Base-by-base conservation (phyloP, 2,329 filamentous ascomycete genomes). In the Alternaria sp. region DNA sequence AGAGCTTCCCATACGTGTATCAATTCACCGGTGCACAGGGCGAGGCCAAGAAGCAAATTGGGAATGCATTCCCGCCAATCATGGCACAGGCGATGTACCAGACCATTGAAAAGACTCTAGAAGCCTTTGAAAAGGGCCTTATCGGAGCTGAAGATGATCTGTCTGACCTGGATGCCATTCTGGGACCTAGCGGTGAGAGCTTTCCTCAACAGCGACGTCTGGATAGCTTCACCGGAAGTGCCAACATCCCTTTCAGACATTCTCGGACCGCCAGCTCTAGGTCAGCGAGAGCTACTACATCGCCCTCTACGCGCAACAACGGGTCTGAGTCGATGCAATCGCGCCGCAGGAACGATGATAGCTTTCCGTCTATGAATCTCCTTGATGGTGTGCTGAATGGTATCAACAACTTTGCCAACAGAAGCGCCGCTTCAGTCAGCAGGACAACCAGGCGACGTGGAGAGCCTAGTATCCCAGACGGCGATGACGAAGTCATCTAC, bases 101-200 rank as follows among this genome's bases (percentile, higher is more conserved):
- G 4, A 20, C n/a, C 0, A 54, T 58, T 10, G 63, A 60, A 0
- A 26, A 65, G 15, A 72, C 70, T 0, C 53, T 75, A 0, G 69
- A 76, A 28, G 76, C 75, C 0, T 78, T 70, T 12, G 72, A 77
- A 14, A 9, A 71, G 3, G 73, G 73, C 0, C 26, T 73, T 4
- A 73, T 78, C 18, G 55, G 49, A 15, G 65, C 70, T 0, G 74
- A 77, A 23, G 73, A 77, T 3, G 65, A 73, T 0, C 46, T 77
- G 0, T 12, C 49, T 0, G 69, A 78, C 44, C 60, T 77, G 0
- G 44, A 71, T 9, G 1, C 7, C 1, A n/a, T 55, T 25, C n/a
- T 30, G 8, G 4, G 5, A 21, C 26, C 3, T 0, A 47, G 28
- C n/a, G 18, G 14, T 25, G 33, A 8, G 12, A 18, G 28, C 18